These are phyloP conservation scores for Rosa chinensis DNA, from an alignment of 306 rosid genomes.

Conservation along the genomic window DNA sequence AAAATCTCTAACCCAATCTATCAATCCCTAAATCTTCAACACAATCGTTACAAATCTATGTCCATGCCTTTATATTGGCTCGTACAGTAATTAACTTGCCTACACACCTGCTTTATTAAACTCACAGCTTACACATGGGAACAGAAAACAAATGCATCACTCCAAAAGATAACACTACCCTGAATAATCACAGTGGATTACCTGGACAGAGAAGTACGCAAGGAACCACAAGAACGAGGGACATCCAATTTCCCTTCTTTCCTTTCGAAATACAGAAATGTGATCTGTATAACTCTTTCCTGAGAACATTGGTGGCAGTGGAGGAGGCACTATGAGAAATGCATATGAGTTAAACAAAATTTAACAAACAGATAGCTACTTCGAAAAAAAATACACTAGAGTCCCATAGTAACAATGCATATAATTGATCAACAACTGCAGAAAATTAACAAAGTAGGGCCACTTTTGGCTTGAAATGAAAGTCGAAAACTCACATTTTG, in stretches of 20 bases:
- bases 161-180: background rate
- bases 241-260: conserved; percentile 76
- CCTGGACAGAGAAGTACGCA: conserved; percentile 61
- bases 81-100: background rate
- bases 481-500: conserved; percentile 63
- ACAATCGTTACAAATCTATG: background rate
- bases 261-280: conserved; percentile 45
- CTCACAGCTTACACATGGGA: background rate
- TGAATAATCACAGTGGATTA: conserved; percentile 15
- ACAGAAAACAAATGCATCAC: background rate
- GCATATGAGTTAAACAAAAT: conserved; percentile 41
- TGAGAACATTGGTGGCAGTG: conserved; percentile 86
- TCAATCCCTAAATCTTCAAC: background rate
- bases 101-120: background rate
- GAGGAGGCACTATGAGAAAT: conserved; percentile 90
- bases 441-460: background rate
- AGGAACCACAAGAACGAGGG: conserved; percentile 76
- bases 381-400: background rate
- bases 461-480: background rate
- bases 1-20: background rate
- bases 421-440: background rate
- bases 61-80: background rate
- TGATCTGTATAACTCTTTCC: conserved; percentile 78
- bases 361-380: conserved; percentile 28
- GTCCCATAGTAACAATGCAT: background rate